A percentile compares a stretch with the other conserved stretches of the same genome.
Evolutionary conservation across 768 basidiomycete species (phyloP).

Genomic region (Vararia minispora): DNA sequence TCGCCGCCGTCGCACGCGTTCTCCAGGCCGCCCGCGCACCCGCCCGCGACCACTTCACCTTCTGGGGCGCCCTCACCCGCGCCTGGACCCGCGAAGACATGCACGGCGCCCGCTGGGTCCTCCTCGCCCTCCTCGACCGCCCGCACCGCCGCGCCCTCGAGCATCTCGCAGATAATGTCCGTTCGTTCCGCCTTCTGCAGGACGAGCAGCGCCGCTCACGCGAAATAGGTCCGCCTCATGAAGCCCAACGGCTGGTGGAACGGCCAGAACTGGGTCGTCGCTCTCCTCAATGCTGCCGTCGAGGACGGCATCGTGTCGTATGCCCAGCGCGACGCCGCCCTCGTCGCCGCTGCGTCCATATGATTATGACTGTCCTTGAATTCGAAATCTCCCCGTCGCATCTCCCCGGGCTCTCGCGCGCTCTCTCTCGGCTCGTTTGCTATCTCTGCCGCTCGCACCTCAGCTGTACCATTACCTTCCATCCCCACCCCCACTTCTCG

Average conservation of each 20-base stretch:
- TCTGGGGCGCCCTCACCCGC: constrained; percentile 13
- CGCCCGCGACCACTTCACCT: constrained; percentile 9
- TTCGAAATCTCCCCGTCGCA: too few relatives aligned
- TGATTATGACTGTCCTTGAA: too few relatives aligned
- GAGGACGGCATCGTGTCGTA: constrained; percentile 12
- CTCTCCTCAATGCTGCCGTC: constrained; percentile 11
- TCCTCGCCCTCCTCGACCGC: constrained; percentile 6
- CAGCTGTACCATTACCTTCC: too few relatives aligned
- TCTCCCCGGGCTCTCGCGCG: too few relatives aligned
- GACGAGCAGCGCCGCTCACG: too few relatives aligned
- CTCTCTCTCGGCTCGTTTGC: too few relatives aligned
- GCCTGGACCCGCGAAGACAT: constrained; percentile 2
- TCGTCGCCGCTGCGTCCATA: constrained; percentile 11
- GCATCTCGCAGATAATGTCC: constrained; percentile 9
- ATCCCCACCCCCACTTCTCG: too few relatives aligned
- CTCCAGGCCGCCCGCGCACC: constrained; percentile 1
- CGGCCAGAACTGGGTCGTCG: constrained; percentile 15
- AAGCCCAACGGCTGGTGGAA: constrained; percentile 15
- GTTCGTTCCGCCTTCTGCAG: too few relatives aligned
- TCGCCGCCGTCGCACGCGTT: constrained; percentile 6
- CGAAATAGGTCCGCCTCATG: constrained; percentile 14
- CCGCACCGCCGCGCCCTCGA: constrained; percentile 9
- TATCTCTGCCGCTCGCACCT: too few relatives aligned
- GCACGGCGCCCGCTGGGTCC: constrained; percentile 7
- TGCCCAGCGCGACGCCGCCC: constrained; percentile 10